These are phyloP conservation scores for Candida boidinii DNA, from an alignment of 805 yeast genomes.

Conservation along the genomic window DNA sequence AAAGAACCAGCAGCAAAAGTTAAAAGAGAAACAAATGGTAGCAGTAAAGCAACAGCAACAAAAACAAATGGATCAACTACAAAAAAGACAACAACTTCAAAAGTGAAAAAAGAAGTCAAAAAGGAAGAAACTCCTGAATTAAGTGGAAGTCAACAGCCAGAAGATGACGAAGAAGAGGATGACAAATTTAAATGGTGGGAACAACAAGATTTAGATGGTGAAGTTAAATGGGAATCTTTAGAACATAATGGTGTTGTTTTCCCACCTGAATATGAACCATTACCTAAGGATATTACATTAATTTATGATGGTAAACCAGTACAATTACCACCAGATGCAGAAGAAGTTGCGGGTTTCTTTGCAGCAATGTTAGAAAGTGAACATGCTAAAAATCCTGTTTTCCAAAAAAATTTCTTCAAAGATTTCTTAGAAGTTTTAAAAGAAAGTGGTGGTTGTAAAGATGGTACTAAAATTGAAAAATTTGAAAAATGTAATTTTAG, in stretches of 20 bases:
- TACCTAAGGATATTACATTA: conserved; percentile 70
- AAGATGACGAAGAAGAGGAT: conserved; percentile 43
- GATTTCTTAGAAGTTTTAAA: conserved; percentile 67
- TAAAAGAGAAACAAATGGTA: conserved; percentile 5
- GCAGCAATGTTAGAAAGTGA: conserved; percentile 85
- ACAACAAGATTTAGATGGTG: conserved; percentile 60
- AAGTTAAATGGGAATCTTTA: conserved; percentile 77
- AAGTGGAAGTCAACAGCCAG: conserved; percentile 15
- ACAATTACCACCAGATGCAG: conserved; percentile 69
- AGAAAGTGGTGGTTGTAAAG: conserved; percentile 56
- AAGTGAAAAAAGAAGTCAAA: conserved; percentile 9
- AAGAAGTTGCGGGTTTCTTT: conserved; percentile 93
- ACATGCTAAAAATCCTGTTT: conserved; percentile 79
- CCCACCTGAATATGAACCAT: conserved; percentile 85
- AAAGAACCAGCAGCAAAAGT: conserved; percentile 1
- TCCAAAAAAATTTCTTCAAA: conserved; percentile 77
- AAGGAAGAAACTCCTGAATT: conserved; percentile 11
- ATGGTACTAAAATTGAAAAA: conserved; percentile 35
- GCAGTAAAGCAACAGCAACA: conserved; percentile 3
- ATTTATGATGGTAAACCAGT: conserved; percentile 74
- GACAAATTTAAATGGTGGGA: conserved; percentile 81
- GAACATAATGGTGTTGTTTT: conserved; percentile 88
- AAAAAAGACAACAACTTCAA: conserved; percentile 9
- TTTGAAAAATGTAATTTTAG: conserved; percentile 74
- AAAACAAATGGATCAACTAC: conserved; percentile 1